Evolutionary conservation across 2,329 filamentous ascomycete species (phyloP), one percentile per base, ranked within the genome.

Genomic region (Colletotrichum sp.): DNA sequence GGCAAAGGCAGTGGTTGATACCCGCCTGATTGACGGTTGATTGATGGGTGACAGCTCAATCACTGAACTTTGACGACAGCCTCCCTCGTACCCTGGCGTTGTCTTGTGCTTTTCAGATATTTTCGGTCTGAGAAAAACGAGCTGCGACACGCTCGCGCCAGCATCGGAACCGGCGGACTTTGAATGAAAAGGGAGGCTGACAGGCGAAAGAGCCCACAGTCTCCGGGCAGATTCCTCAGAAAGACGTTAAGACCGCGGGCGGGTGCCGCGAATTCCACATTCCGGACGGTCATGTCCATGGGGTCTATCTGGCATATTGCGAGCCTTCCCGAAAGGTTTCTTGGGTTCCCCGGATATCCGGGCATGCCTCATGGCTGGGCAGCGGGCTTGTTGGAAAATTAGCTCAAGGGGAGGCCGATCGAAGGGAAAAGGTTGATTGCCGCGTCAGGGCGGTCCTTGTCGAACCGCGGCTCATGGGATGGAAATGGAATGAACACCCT

Each of bases 401-500:
- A 52, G 28, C 18, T 65, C 64, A 28, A 66, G 65, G 59, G 52
- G 52, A 26, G 18, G 24, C 15, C 49, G 74, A 74, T 28, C 34
- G 34, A 21, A 13, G 44, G 55, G 16, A 55, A 44, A 65, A 60
- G 71, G 59, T 60, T 74, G 21, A 62, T 15, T 69, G 21, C 44
- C 28, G 59, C 57, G 32, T 21, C 52, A 69, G 64, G 59, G 64
- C 18, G 49, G 49, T 59, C 65, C 70, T 52, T 73, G 70, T 62
- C 10, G 18, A 44, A 52, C 13, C 26, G 44, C 44, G 39, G 73
- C 57, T 68, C 63, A 73, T 73, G 73, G 70, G 73, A 64, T 69
- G 74, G 64, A 65, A 59, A 69, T 76, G 74, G 64, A 76, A 76
- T 69, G 74, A 76, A 76, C 70, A 69, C 74, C 59, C 60, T 32